Base-by-base conservation (phyloP, 257 asterid genomes). In the Rubia yunnanensis region DNA sequence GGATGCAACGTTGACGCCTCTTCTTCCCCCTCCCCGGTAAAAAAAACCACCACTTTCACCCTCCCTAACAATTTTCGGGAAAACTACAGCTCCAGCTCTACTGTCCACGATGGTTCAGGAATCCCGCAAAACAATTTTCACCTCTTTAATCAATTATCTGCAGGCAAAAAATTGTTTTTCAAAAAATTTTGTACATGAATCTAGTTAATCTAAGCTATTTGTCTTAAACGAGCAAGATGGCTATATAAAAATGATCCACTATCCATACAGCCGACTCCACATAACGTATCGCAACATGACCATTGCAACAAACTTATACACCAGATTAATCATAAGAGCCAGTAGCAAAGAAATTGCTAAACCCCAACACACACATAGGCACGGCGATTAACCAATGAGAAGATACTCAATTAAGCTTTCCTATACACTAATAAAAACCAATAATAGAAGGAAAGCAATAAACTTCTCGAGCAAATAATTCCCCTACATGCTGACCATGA, bases 11-110 rank as follows among this genome's bases (percentile, higher is more conserved):
- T 22, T 22, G 55, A 64, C 56, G 11, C 24, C 10, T 15, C 32
- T 35, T 56, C 30, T 78, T 27, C 73, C 50, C 26, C 65, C 48
- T n/a, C 54, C 54, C 54, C 54, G 6, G 38, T 72, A 52, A 60
- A 17, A 63, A 28, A n/a, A 62, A 57, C 30, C 38, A 7, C 46
- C 34, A 44, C 23, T 30, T 54, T n/a, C 35, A 14, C 26, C 34
- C 59, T 36, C 60, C 66, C 50, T 41, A 11, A 6, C 0, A 24
- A 57, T 11, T 59, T 30, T 48, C 20, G 13, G 1, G 14, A 31
- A 30, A 32, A n/a, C n/a, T n/a, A n/a, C n/a, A n/a, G 14, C 10
- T 31, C 35, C 35, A 13, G 44, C 50, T 10, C 27, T 26, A 48
- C n/a, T 4, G 52, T 60, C 28, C 55, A 63, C 56, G 35, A 56